A percentile compares a stretch with the other conserved stretches of the same genome.
Conservation (phyloP, 495 filamentous ascomycete genomes). For the Trichoderma parareesei region DNA sequence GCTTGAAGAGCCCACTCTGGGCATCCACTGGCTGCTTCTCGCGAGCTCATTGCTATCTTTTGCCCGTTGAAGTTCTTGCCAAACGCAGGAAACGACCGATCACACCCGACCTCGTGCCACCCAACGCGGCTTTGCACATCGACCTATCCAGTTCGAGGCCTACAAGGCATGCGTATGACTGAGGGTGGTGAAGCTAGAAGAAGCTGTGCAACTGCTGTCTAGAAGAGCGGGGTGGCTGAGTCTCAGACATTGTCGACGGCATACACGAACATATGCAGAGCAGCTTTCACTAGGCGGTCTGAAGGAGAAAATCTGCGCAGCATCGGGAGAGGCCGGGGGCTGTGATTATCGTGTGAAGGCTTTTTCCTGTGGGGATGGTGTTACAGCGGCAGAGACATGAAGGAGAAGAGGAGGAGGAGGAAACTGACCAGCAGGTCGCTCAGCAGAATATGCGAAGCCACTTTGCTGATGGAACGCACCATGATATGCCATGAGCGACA, state of each 20-base stretch:
- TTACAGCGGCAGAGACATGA: not conserved
- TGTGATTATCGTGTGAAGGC: not conserved
- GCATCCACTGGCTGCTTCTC: not conserved
- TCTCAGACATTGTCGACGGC: no score
- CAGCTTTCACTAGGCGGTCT: no score
- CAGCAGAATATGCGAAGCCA: not conserved
- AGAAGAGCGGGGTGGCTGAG: no score
- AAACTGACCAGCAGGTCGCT: not conserved
- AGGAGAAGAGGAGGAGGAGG: no score
- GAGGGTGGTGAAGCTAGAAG: no score
- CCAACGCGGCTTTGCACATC: not conserved
- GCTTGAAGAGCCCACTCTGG: not conserved
- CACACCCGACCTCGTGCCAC: not conserved
- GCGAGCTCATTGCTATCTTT: not conserved
- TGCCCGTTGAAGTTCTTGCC: not conserved
- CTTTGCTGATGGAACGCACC: no score
- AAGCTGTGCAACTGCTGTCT: no score
- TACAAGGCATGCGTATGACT: not conserved
- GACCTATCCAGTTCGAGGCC: not conserved
- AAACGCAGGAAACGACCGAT: not conserved
- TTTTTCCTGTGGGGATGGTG: not conserved
- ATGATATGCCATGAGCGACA: not conserved
- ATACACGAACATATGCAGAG: no score
- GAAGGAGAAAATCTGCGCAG: no score
- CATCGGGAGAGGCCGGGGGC: not conserved